A percentile compares a stretch with the other conserved stretches of the same genome.
Evolutionary conservation across 2,329 filamentous ascomycete species (phyloP).

Genomic region (Fusarium udum): DNA sequence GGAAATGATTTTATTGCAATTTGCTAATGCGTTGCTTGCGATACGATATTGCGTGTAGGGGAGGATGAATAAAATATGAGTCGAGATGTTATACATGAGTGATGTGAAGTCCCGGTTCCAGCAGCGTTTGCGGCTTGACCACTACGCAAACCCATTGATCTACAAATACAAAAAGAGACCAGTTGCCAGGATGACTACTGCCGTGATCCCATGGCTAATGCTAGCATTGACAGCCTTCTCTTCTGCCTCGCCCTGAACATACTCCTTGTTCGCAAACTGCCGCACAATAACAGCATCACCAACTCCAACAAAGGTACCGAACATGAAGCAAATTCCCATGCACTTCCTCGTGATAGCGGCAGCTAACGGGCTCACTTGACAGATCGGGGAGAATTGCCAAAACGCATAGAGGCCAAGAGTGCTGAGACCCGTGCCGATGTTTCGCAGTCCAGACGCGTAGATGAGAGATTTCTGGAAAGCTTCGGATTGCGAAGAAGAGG

Average conservation of each 20-base stretch:
- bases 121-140: neutral
- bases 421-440: slow-evolving; percentile 9
- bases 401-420: slow-evolving; percentile 26
- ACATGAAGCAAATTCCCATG: slow-evolving; percentile 23
- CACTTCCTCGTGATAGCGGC: slow-evolving; percentile 5
- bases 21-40: neutral
- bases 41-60: fast-evolving
- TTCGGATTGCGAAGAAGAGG: neutral
- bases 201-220: slow-evolving; percentile 16
- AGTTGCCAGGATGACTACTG: slow-evolving; percentile 12
- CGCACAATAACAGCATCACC: slow-evolving; percentile 24
- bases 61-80: neutral
- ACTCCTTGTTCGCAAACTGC: slow-evolving; percentile 19
- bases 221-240: slow-evolving; percentile 10
- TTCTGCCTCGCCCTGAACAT: slow-evolving; percentile 3
- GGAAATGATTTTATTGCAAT: neutral
- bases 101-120: neutral
- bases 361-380: slow-evolving; percentile 4
- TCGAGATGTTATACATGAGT: neutral
- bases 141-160: too few relatives aligned
- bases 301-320: slow-evolving; percentile 18
- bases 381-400: slow-evolving; percentile 26
- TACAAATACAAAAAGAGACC: slow-evolving; percentile 24
- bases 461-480: slow-evolving; percentile 23
- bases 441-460: slow-evolving; percentile 18